phyloP scores from a whole-genome alignment of 2,329 filamentous ascomycete species.

The Biscogniauxia mediterranea region DNA sequence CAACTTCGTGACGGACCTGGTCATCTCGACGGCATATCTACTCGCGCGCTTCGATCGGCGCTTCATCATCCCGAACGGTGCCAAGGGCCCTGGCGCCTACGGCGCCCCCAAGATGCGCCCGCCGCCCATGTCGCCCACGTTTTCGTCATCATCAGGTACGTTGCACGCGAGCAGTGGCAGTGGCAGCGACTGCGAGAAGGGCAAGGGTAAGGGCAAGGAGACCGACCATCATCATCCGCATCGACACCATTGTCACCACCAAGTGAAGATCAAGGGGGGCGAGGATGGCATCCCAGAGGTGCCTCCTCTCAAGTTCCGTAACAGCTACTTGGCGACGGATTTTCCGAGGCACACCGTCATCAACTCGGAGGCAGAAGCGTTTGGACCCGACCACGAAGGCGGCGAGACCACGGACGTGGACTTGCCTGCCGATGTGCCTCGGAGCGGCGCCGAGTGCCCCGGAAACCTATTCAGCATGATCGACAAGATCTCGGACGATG shows the following conservation, averaged over 20 bases:
- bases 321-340: neutral
- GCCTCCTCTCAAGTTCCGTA: neutral
- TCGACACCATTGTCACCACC: neutral
- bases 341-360: neutral
- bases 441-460: constrained; percentile 1
- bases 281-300: neutral
- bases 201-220: constrained; percentile 6
- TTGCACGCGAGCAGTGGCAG: neutral
- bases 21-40: constrained; percentile 67
- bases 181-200: neutral
- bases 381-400: constrained; percentile 3
- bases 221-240: neutral
- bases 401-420: constrained; percentile 9
- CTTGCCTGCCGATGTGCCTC: neutral
- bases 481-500: constrained; percentile 11
- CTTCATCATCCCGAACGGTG: constrained; percentile 73
- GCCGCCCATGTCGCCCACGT: constrained; percentile 1
- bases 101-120: constrained; percentile 18
- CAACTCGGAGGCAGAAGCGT: constrained; percentile 1
- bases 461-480: constrained; percentile 6
- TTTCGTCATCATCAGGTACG: neutral
- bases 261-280: neutral
- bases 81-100: constrained; percentile 56
- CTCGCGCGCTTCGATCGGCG: constrained; percentile 68
- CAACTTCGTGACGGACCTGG: constrained; percentile 72